Evolutionary conservation across 2,329 filamentous ascomycete species (phyloP).

Genomic region (Beauveria varroae): DNA sequence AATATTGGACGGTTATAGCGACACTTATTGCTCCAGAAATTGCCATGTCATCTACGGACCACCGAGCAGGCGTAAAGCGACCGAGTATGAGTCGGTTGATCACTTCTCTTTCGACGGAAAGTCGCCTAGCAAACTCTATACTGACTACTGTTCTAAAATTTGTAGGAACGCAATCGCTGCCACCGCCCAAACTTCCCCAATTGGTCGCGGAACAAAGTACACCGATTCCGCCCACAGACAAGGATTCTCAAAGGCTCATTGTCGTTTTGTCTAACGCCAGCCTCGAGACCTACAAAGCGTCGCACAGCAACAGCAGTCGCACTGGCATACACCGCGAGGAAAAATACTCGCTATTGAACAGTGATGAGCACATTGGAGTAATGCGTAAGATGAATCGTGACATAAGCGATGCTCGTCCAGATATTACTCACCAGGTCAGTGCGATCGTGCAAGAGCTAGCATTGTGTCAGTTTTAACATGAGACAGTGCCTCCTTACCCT

Average conservation of each 20-base stretch:
- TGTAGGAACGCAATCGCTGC: conserved; percentile 86
- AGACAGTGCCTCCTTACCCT: conserved; percentile 87
- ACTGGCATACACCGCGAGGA: conserved; percentile 68
- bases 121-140: not conserved
- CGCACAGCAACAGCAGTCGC: conserved; percentile 60
- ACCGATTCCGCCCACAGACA: conserved; percentile 77
- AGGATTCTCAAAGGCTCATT: conserved; percentile 84
- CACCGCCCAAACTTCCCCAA: conserved; percentile 81
- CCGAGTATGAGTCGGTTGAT: conserved; percentile 29
- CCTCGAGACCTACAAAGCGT: conserved; percentile 93
- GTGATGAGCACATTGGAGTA: conserved; percentile 96
- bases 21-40: not conserved
- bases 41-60: conserved; percentile 33
- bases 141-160: not conserved
- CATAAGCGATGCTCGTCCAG: conserved; percentile 93
- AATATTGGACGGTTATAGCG: not conserved
- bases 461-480: not conserved
- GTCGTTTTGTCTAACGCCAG: conserved; percentile 96
- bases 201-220: conserved; percentile 88
- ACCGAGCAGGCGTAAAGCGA: conserved; percentile 34
- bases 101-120: not conserved
- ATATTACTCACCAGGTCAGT: conserved; percentile 95
- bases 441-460: no score
- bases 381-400: conserved; percentile 99
- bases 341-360: conserved; percentile 96